These are phyloP conservation scores for Wickerhamiella hasegawae DNA, from an alignment of 805 yeast species.

Conservation along the genomic window DNA sequence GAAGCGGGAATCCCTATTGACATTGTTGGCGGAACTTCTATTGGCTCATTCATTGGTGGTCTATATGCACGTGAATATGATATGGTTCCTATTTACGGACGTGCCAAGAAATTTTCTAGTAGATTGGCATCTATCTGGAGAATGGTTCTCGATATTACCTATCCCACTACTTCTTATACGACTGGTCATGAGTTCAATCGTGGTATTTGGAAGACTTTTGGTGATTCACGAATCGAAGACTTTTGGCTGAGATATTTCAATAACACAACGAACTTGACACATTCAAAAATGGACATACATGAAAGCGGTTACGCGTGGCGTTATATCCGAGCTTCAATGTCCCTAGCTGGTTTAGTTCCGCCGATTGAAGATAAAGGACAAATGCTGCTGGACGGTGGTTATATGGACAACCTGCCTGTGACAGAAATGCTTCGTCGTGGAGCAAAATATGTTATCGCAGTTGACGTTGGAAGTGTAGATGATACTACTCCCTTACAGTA, in stretches of 20 bases:
- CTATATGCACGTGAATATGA: constrained; percentile 86
- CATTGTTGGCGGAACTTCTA: constrained; percentile 89
- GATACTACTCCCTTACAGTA: constrained; percentile 79
- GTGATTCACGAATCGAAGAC: constrained; percentile 84
- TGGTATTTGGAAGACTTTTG: constrained; percentile 94
- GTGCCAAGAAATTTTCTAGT: constrained; percentile 73
- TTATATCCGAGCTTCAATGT: constrained; percentile 90
- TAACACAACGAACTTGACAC: constrained; percentile 88
- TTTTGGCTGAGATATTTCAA: constrained; percentile 84
- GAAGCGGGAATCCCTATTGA: constrained; percentile 89
- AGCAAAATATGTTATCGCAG: constrained; percentile 74
- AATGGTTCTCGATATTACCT: constrained; percentile 65
- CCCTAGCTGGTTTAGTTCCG: constrained; percentile 84
- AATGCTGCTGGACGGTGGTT: constrained; percentile 93
- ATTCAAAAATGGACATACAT: constrained; percentile 89
- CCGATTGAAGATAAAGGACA: constrained; percentile 72
- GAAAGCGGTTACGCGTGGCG: constrained; percentile 91
- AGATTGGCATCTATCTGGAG: constrained; percentile 81
- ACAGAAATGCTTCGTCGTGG: constrained; percentile 78
- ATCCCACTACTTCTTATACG: constrained; percentile 86
- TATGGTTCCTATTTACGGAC: constrained; percentile 76
- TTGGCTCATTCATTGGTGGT: constrained; percentile 93
- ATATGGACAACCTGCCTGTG: constrained; percentile 85
- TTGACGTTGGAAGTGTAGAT: constrained; percentile 91
- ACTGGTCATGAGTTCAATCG: constrained; percentile 96